Evolutionary conservation across 495 filamentous ascomycete species (phyloP).

Genomic region (Glutinoglossum americanum): DNA sequence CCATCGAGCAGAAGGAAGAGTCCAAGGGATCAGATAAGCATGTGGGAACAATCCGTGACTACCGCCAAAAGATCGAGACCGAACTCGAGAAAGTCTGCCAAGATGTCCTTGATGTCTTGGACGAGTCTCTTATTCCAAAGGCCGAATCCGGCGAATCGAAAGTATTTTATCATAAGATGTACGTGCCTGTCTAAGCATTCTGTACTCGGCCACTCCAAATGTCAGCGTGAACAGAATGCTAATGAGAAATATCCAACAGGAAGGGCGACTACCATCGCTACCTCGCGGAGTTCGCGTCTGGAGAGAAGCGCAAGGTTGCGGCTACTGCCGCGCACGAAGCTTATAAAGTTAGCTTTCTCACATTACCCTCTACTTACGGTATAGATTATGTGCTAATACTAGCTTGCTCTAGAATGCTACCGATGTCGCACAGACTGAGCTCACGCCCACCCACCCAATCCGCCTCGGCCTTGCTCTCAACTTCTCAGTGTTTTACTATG

Average conservation of each 20-base stretch:
- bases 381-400: neutral
- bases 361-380: neutral
- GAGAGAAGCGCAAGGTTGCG: constrained; percentile 95
- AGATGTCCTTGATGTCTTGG: constrained; percentile 92
- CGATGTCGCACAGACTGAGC: constrained; percentile 92
- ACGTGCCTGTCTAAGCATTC: neutral
- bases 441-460: constrained; percentile 96
- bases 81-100: constrained; percentile 98
- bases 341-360: constrained; percentile 57
- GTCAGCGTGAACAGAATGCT: neutral
- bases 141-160: constrained; percentile 97
- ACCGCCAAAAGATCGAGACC: constrained; percentile 95
- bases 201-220: neutral
- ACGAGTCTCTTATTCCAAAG: constrained; percentile 89
- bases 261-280: constrained; percentile 99
- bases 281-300: constrained; percentile 94
- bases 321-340: constrained; percentile 94
- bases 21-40: constrained; percentile 98
- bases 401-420: constrained; percentile 52
- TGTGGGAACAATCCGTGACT: constrained; percentile 84
- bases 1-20: constrained; percentile 99
- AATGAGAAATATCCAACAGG: constrained; percentile 29
- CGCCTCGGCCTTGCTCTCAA: constrained; percentile 95
- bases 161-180: constrained; percentile 99
- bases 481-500: constrained; percentile 99